These are phyloP conservation scores for Suillus subluteus DNA, from an alignment of 768 basidiomycete genomes.

Conservation along the genomic window DNA sequence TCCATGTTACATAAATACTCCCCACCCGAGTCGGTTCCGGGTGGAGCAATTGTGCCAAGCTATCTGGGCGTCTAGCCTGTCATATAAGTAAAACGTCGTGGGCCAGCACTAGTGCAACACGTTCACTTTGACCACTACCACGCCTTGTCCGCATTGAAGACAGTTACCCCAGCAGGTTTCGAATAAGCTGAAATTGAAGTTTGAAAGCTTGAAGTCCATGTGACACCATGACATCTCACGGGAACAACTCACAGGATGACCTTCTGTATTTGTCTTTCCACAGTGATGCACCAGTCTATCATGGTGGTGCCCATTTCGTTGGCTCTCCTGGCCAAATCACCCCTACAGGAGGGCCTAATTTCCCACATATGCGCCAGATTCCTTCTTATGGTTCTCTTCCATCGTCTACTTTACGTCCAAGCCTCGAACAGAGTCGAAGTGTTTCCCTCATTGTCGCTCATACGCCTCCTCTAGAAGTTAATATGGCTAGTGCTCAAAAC, in stretches of 20 bases:
- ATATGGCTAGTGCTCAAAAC: slow-evolving; percentile 22
- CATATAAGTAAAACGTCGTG: neutral
- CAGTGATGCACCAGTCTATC: slow-evolving; percentile 14
- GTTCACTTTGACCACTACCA: neutral
- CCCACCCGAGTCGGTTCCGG: too few relatives aligned
- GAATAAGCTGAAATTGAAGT: neutral
- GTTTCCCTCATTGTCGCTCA: slow-evolving; percentile 14
- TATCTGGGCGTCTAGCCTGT: too few relatives aligned
- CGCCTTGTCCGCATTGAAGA: neutral
- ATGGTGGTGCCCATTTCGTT: slow-evolving; percentile 16
- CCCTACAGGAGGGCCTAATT: slow-evolving; percentile 18
- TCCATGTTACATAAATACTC: too few relatives aligned
- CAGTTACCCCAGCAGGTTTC: neutral
- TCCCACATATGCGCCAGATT: slow-evolving; percentile 18
- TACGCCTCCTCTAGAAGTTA: slow-evolving; percentile 17
- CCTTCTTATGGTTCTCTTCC: slow-evolving; percentile 20
- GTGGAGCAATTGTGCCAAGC: too few relatives aligned
- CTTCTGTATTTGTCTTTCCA: slow-evolving; percentile 13
- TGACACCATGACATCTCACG: slow-evolving; percentile 1
- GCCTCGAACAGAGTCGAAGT: slow-evolving; percentile 13
- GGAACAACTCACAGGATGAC: neutral
- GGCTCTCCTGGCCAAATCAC: slow-evolving; percentile 32
- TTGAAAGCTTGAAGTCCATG: neutral
- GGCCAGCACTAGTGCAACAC: neutral
- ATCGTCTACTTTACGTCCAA: slow-evolving; percentile 9